These are phyloP conservation scores for Fragilariopsis cylindrus DNA, from an alignment of 108 stramenopile genomes.

Conservation along the genomic window DNA sequence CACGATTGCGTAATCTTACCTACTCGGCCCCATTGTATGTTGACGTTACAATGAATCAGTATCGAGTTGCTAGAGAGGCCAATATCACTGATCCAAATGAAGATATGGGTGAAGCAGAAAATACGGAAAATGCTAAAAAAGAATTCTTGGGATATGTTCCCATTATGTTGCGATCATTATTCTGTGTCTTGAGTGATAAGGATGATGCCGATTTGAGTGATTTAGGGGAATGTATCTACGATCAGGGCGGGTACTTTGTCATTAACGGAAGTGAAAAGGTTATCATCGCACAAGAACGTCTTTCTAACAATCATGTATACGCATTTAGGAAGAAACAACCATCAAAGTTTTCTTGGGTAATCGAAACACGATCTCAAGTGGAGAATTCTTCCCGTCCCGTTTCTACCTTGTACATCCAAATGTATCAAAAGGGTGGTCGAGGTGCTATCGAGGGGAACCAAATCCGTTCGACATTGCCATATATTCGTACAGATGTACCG, in stretches of 20 bases:
- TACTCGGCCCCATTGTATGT: constrained; percentile 96
- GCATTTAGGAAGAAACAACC: constrained; percentile 97
- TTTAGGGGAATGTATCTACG: constrained; percentile 98
- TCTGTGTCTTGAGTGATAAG: constrained; percentile 94
- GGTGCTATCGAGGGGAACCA: constrained; percentile 93
- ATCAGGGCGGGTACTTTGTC: constrained; percentile 99
- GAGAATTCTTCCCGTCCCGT: constrained; percentile 93
- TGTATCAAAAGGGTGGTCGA: constrained; percentile 95
- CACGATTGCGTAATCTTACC: constrained; percentile 94
- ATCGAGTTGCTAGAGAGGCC: constrained; percentile 66
- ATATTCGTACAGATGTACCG: constrained; percentile 97
- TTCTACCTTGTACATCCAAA: constrained; percentile 92
- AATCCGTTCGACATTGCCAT: constrained; percentile 93
- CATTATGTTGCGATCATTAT: constrained; percentile 94
- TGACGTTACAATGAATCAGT: constrained; percentile 86
- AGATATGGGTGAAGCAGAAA: constrained; percentile 75
- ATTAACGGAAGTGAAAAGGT: constrained; percentile 99
- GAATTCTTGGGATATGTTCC: constrained; percentile 97
- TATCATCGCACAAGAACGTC: constrained; percentile 98
- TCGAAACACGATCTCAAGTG: constrained; percentile 93
- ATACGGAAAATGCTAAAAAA: constrained; percentile 79
- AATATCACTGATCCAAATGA: constrained; percentile 79
- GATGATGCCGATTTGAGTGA: constrained; percentile 95
- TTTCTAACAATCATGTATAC: constrained; percentile 99
- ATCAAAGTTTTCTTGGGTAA: constrained; percentile 94